Evolutionary conservation across 768 basidiomycete species (phyloP), one percentile per base, ranked within the genome.

Genomic region (Clathrus columnatus): DNA sequence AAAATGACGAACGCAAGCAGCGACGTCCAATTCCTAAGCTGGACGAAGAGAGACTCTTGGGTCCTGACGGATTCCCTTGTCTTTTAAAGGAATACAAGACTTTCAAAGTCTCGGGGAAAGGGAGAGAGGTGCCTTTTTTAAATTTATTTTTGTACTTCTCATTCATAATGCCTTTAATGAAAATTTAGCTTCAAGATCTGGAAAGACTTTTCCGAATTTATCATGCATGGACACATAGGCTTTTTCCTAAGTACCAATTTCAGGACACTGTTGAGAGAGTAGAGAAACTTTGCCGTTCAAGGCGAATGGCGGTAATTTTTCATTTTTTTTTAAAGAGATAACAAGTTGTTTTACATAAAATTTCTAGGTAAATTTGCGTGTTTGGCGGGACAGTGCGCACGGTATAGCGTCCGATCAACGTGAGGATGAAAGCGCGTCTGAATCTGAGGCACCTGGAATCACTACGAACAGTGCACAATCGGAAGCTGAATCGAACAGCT

Each of bases 211-310:
- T 98, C 53, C 81, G 84, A 59, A 72, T 87, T 30, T 98, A 98
- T 66, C 91, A 93, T 64, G 87, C 92, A 62, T 99, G 96, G 96
- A 79, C 91, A 3, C 96, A 98, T 71, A 80, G 78, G 62, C 75
- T 99, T 75, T 94, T 87, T 65, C 96, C 96, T 4, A 91, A 87
- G 63, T 84, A 81, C 4, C 83, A 85, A 41, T 96, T 98, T 67
- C 75, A 76, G 45, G 93, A 96, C 64, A 95, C 92, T 0, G 82
- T 95, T 5, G 72, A 81, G 28, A 78, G 86, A 8, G 81, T 98
- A 8, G 95, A 99, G 73, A 90, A 85, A 62, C 68, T 96, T 10
- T 96, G 91, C 64, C 87, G 88, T 61, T 84, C 87, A 5, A 82
- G 82, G 50, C 80, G 87, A 14, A 87, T 97, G 84, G 78, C 86